phyloP scores from a whole-genome alignment of 192 early-diverging fungal species.

The Backusella circina region DNA sequence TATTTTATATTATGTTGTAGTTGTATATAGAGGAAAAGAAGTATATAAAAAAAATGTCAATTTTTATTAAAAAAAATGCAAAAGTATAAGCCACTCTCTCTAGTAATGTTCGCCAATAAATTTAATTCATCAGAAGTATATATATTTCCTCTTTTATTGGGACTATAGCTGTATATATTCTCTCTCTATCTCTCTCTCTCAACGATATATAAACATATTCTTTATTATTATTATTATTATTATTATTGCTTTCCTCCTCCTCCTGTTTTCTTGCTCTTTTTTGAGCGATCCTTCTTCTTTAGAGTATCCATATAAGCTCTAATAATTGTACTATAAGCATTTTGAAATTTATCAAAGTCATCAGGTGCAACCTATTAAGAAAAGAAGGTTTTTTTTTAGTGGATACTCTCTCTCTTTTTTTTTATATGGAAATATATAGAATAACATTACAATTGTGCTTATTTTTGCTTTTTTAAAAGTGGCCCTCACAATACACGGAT shows the following conservation, averaged over 20 bases:
- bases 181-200: no score
- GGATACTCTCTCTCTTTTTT: not conserved
- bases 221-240: not conserved
- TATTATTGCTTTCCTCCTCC: not conserved
- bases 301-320: conserved; percentile 36
- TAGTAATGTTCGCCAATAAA: no score
- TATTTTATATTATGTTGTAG: not conserved
- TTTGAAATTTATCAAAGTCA: conserved; percentile 29
- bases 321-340: conserved; percentile 30
- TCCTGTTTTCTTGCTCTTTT: conserved; percentile 23
- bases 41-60: not conserved
- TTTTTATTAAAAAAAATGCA: conserved; percentile 2
- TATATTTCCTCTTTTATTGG: no score
- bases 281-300: conserved; percentile 32
- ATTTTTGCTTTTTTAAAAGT: conserved; percentile 24
- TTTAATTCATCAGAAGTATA: no score
- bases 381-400: no score
- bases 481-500: conserved; percentile 26
- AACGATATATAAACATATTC: no score
- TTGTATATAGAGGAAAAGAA: not conserved
- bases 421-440: not conserved
- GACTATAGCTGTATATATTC: no score
- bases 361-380: conserved; percentile 22
- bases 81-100: not conserved
- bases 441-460: conserved; percentile 26